A percentile compares a stretch with the other conserved stretches of the same genome.
phyloP scores from a whole-genome alignment of 1,284 basidiomycete species.

The Heterobasidion parviporum region DNA sequence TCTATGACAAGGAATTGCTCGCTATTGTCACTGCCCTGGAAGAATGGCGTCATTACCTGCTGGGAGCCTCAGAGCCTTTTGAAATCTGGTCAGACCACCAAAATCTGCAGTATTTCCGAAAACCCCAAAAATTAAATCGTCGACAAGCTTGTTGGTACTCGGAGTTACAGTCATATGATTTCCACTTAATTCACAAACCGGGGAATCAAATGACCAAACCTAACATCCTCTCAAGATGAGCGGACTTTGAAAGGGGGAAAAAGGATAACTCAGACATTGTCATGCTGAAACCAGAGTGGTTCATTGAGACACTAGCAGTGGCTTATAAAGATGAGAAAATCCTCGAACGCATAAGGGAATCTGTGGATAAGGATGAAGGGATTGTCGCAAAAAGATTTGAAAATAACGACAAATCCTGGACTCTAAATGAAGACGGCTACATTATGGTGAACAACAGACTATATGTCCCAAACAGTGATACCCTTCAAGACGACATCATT shows the following conservation, averaged over 20 bases:
- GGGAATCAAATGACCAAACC: not conserved
- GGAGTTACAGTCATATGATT: not conserved
- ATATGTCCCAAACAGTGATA: not conserved
- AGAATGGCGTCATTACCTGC: constrained; percentile 19
- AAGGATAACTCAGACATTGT: not conserved
- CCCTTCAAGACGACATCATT: not conserved
- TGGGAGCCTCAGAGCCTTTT: constrained; percentile 8
- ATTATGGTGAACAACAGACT: not conserved
- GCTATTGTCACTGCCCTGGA: constrained; percentile 15
- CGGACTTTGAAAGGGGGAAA: not conserved
- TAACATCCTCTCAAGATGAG: not conserved
- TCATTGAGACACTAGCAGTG: too few species aligned
- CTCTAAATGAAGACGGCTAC: too few species aligned
- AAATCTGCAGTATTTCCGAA: constrained; percentile 18
- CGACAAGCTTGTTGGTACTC: constrained; percentile 12
- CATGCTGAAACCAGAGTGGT: not conserved
- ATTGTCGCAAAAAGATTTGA: too few species aligned
- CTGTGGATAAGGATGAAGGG: too few species aligned
- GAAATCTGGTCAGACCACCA: constrained; percentile 19
- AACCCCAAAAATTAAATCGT: constrained; percentile 9
- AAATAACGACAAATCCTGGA: not conserved
- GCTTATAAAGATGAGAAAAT: too few species aligned
- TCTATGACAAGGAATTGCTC: constrained; percentile 28
- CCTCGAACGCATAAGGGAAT: too few species aligned
- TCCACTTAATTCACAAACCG: not conserved